Percentiles rank a stretch among this genome's conserved stretches.
Evolutionary conservation across 768 basidiomycete genomes (phyloP).

Genomic region (Lactarius hatsudake): DNA sequence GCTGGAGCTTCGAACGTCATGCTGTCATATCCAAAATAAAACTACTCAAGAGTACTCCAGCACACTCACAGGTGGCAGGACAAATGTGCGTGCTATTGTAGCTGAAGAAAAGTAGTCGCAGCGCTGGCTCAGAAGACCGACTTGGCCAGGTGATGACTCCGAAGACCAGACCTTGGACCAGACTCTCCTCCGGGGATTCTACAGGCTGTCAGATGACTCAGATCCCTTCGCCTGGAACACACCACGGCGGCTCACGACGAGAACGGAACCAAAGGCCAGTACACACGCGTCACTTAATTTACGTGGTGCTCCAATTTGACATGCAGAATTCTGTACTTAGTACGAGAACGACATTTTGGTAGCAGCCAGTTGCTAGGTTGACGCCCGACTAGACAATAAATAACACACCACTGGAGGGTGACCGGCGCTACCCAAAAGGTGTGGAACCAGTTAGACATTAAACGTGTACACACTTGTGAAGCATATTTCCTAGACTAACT

Average conservation of each 20-base stretch:
- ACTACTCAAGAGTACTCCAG: too few species aligned
- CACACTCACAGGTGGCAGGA: neutral
- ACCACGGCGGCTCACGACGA: neutral
- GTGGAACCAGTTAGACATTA: neutral
- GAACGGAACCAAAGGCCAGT: neutral
- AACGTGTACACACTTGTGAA: neutral
- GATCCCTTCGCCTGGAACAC: neutral
- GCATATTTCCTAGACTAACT: neutral
- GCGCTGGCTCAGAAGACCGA: neutral
- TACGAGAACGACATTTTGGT: too few species aligned
- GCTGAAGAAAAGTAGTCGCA: neutral
- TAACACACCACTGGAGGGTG: too few species aligned
- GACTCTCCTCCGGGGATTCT: neutral
- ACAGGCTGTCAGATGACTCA: too few species aligned
- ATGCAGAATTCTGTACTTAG: too few species aligned
- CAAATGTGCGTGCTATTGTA: neutral
- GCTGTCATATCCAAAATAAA: neutral
- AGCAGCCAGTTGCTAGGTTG: too few species aligned
- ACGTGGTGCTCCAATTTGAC: neutral
- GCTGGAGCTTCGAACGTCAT: neutral
- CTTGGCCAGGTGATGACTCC: neutral
- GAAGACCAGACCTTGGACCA: neutral
- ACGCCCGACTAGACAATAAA: too few species aligned
- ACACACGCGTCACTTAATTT: neutral
- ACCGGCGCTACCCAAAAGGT: too few species aligned